Conservation (phyloP, 352 stramenopile genomes). For the Pythium folliculosum region DNA sequence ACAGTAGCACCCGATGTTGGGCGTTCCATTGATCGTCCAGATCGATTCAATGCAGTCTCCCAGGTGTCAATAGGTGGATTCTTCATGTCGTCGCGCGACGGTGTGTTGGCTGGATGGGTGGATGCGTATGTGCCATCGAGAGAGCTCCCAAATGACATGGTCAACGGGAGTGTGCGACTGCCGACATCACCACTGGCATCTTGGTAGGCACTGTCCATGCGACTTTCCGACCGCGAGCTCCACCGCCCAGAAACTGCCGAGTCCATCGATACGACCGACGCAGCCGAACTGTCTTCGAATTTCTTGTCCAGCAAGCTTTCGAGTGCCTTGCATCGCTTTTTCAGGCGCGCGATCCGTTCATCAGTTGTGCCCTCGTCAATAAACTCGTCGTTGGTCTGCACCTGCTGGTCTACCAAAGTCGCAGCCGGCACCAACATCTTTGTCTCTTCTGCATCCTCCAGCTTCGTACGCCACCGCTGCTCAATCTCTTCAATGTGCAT, state of each 20-base stretch:
- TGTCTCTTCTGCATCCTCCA: slow-evolving; percentile 14
- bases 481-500: slow-evolving; percentile 3
- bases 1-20: slow-evolving; percentile 18
- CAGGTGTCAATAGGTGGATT: slow-evolving; percentile 21
- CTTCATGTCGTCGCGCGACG: slow-evolving; percentile 9
- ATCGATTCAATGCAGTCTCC: slow-evolving; percentile 24
- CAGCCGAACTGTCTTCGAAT: slow-evolving; percentile 43
- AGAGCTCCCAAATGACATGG: slow-evolving; percentile 22
- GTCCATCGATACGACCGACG: slow-evolving; percentile 23
- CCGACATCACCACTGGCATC: slow-evolving; percentile 11
- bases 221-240: slow-evolving; percentile 7
- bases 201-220: not conserved
- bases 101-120: slow-evolving; percentile 9
- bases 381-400: slow-evolving; percentile 18
- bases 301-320: slow-evolving; percentile 62
- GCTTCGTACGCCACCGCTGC: not conserved
- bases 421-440: slow-evolving; percentile 7
- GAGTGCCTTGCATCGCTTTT: slow-evolving; percentile 47
- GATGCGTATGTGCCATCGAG: slow-evolving; percentile 22
- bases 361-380: slow-evolving; percentile 20
- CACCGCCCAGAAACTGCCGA: slow-evolving; percentile 10
- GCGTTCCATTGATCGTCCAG: slow-evolving; percentile 26
- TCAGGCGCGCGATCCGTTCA: slow-evolving; percentile 43
- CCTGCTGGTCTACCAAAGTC: slow-evolving; percentile 9
- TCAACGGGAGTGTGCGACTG: slow-evolving; percentile 23